Evolutionary conservation across 257 asterid genomes (phyloP).

Genomic region (Craterostigma plantagineum): DNA sequence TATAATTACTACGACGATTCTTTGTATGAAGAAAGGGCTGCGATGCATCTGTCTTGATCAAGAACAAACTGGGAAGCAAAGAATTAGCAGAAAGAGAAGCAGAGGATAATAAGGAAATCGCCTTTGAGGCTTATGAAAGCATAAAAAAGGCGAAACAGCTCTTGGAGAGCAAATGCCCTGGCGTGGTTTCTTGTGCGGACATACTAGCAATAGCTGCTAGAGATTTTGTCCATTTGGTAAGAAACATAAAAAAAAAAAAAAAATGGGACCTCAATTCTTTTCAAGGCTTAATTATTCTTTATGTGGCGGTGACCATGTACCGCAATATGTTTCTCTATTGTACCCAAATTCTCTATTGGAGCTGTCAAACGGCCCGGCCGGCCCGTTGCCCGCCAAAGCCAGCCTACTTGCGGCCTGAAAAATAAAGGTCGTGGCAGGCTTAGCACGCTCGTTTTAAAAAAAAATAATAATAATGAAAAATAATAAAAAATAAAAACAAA

Average conservation of each 20-base stretch:
- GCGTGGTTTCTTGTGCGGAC: constrained; percentile 87
- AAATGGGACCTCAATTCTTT: neutral
- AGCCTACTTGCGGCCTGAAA: too few species aligned
- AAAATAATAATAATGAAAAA: too few species aligned
- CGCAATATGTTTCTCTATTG: too few species aligned
- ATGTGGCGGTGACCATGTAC: too few species aligned
- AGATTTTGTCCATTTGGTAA: constrained; percentile 83
- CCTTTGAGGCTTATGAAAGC: constrained; percentile 64
- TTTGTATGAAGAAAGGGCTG: constrained; percentile 37
- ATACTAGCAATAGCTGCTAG: constrained; percentile 85
- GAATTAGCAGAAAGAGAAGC: constrained; percentile 70
- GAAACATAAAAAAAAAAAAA: too few species aligned
- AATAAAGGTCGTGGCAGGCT: too few species aligned
- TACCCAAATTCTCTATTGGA: too few species aligned
- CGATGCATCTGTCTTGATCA: constrained; percentile 59
- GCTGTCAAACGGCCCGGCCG: too few species aligned
- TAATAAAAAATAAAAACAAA: too few species aligned
- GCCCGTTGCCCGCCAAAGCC: too few species aligned
- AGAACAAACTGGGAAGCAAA: constrained; percentile 43
- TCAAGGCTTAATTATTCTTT: too few species aligned
- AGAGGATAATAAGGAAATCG: constrained; percentile 66
- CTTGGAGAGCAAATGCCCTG: constrained; percentile 88
- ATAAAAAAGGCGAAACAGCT: constrained; percentile 44
- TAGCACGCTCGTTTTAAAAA: too few species aligned
- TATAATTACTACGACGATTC: neutral